Conservation (phyloP, 2,329 filamentous ascomycete species). For the Harringtonia aguacate region DNA sequence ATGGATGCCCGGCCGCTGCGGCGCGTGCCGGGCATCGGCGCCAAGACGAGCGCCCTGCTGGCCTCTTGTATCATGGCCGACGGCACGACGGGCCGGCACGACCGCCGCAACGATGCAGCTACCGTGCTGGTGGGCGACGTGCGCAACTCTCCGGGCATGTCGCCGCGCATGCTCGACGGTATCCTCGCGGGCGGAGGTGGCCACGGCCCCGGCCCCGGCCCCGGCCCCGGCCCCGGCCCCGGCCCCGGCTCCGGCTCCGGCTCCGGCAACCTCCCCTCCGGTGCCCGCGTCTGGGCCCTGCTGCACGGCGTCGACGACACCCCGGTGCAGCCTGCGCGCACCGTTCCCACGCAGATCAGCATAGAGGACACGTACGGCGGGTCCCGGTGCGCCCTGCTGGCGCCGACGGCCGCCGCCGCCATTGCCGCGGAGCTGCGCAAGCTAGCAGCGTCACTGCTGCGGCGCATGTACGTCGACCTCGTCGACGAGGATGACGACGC, state of each 20-base stretch:
- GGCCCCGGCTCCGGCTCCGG: conserved; percentile 61
- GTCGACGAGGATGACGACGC: conserved; percentile 23
- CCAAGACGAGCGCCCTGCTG: conserved; percentile 51
- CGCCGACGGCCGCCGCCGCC: conserved; percentile 50
- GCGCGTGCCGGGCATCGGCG: conserved; percentile 77
- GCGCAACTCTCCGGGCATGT: conserved; percentile 51
- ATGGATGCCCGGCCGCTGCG: conserved; percentile 67
- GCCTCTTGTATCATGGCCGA: conserved; percentile 42
- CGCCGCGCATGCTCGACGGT: conserved; percentile 52
- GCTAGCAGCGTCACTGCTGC: conserved; percentile 59
- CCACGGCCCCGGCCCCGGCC: conserved; percentile 55
- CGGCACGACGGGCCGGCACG: conserved; percentile 16
- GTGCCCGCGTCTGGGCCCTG: conserved; percentile 62
- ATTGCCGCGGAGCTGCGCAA: conserved; percentile 59
- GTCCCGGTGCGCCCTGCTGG: conserved; percentile 52
- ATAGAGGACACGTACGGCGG: conserved; percentile 83
- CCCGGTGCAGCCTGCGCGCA: conserved; percentile 60
- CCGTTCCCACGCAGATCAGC: conserved; percentile 77
- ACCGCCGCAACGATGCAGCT: conserved; percentile 18
- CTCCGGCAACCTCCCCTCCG: conserved; percentile 39
- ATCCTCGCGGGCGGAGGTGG: conserved; percentile 38
- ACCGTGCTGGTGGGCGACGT: conserved; percentile 55
- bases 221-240: too few relatives aligned
- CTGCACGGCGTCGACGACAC: conserved; percentile 71
- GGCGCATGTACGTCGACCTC: conserved; percentile 70